Conservation (phyloP, 306 rosid genomes). For the Rubus idaeus region DNA sequence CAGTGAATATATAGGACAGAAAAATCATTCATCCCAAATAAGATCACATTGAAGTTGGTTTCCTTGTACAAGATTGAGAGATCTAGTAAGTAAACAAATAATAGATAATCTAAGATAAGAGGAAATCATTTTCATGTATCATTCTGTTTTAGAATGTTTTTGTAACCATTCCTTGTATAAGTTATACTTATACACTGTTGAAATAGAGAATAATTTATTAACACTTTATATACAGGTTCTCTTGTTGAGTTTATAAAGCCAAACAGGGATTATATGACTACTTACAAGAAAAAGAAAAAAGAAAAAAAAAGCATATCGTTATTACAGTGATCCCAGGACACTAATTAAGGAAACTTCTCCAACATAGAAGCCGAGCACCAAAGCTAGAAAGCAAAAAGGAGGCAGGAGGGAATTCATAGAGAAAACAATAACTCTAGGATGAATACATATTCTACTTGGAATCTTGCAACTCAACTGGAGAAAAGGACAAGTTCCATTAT, state of each 20-base stretch:
- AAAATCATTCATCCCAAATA: conserved; percentile 25
- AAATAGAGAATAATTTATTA: conserved; percentile 10
- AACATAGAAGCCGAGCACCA: neutral
- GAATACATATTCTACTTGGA: neutral
- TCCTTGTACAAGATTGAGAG: conserved; percentile 19
- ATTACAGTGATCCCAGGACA: neutral
- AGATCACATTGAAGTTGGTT: conserved; percentile 13
- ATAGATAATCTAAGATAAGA: conserved; percentile 14
- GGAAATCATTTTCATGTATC: conserved; percentile 21
- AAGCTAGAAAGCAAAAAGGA: neutral
- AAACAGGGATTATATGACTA: neutral
- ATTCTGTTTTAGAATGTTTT: conserved; percentile 25
- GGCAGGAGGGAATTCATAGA: neutral
- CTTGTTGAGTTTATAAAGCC: neutral
- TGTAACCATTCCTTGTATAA: conserved; percentile 17
- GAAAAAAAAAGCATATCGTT: neutral
- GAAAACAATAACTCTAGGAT: neutral
- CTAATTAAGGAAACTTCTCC: neutral
- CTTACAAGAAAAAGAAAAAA: neutral
- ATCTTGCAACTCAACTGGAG: neutral
- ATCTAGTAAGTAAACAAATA: conserved; percentile 21
- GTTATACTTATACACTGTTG: conserved; percentile 17
- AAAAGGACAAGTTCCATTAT: too few relatives aligned
- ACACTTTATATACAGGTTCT: neutral
- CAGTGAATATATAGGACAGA: conserved; percentile 29